Evolutionary conservation across 805 yeast genomes (phyloP).

Genomic region (Candida nitratophila): DNA sequence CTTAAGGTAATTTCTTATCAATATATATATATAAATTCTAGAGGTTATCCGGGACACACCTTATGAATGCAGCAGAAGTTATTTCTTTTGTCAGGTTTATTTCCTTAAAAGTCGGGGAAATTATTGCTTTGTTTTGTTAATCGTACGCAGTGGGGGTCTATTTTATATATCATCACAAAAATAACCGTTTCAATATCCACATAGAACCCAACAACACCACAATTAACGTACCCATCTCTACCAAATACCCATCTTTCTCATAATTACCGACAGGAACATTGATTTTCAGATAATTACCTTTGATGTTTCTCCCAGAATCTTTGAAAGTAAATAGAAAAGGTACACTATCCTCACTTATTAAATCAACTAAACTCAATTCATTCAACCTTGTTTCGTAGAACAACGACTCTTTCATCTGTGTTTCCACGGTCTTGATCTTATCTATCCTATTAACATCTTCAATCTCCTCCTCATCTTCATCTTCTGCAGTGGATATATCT

Average conservation of each 20-base stretch:
- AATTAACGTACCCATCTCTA: conserved; percentile 9
- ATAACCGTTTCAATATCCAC: conserved; percentile 5
- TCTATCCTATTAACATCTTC: not conserved
- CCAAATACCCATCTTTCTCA: conserved; percentile 4
- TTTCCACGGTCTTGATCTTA: not conserved
- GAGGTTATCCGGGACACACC: too few species aligned
- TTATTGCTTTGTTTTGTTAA: too few species aligned
- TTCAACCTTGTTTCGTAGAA: conserved; percentile 15
- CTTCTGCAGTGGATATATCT: not conserved
- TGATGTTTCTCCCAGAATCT: not conserved
- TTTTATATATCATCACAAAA: not conserved
- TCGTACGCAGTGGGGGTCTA: too few species aligned
- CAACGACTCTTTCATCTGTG: conserved; percentile 12
- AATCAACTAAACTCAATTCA: conserved; percentile 6
- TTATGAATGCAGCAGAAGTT: too few species aligned
- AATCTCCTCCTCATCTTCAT: not conserved
- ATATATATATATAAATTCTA: too few species aligned
- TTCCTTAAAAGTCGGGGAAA: too few species aligned
- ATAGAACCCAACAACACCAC: conserved; percentile 4
- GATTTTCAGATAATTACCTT: conserved; percentile 5
- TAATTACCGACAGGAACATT: conserved; percentile 11
- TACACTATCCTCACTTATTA: conserved; percentile 1
- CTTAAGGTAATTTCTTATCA: too few species aligned
- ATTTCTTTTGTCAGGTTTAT: too few species aligned
- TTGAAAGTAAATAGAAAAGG: conserved; percentile 9